These are phyloP conservation scores for Talaromyces sp. DNA, from an alignment of 2,329 filamentous ascomycete genomes.

Conservation along the genomic window DNA sequence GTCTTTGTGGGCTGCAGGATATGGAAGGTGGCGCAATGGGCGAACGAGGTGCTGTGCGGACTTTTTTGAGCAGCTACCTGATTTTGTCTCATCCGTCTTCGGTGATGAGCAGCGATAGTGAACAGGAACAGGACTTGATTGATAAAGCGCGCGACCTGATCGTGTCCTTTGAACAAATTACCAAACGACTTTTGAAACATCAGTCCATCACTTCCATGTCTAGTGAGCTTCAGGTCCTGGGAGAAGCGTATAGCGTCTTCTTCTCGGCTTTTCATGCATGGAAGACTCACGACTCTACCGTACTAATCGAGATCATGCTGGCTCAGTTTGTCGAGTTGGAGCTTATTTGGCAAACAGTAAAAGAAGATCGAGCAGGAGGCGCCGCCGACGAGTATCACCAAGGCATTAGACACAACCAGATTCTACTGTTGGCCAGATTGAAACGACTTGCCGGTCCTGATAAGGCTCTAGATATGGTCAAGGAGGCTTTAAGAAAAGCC, in stretches of 20 bases:
- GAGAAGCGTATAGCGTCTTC: slow-evolving; percentile 58
- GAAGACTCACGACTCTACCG: slow-evolving; percentile 62
- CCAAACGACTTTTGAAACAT: slow-evolving; percentile 48
- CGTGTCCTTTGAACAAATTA: slow-evolving; percentile 53
- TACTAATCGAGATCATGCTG: slow-evolving; percentile 64
- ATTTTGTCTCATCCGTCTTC: slow-evolving; percentile 60
- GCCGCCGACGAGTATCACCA: slow-evolving; percentile 62
- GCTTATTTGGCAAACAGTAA: slow-evolving; percentile 65
- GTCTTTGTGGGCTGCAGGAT: slow-evolving; percentile 56
- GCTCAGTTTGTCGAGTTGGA: slow-evolving; percentile 65
- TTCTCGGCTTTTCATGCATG: slow-evolving; percentile 62
- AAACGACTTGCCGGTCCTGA: slow-evolving; percentile 62
- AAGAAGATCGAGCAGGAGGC: slow-evolving; percentile 59
- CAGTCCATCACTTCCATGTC: slow-evolving; percentile 42
- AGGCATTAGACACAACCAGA: slow-evolving; percentile 65
- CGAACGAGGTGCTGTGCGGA: slow-evolving; percentile 54
- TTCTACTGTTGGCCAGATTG: slow-evolving; percentile 59
- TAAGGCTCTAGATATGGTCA: slow-evolving; percentile 57
- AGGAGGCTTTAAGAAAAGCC: slow-evolving; percentile 59
- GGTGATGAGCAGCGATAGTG: slow-evolving; percentile 59
- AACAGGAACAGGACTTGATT: slow-evolving; percentile 61
- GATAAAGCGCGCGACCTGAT: slow-evolving; percentile 59
- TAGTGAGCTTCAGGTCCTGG: slow-evolving; percentile 48
- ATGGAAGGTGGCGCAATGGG: slow-evolving; percentile 47
- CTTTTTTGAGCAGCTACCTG: slow-evolving; percentile 62